Evolutionary conservation across 495 filamentous ascomycete genomes (phyloP).

Genomic region (Penicillium tannophilum): DNA sequence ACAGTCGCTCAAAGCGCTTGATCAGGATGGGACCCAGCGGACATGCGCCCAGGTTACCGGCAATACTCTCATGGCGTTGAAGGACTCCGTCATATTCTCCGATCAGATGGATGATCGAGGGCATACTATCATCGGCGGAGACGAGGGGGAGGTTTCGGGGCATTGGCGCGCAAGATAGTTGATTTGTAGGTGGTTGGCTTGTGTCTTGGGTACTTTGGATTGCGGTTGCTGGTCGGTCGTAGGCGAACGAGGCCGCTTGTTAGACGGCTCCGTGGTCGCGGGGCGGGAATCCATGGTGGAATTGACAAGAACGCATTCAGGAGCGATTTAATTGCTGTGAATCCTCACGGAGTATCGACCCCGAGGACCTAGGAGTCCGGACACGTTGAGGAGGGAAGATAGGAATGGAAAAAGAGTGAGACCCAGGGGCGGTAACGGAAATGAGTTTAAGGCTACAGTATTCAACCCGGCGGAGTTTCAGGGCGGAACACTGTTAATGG

Average conservation of each 20-base stretch:
- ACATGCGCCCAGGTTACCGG: constrained; percentile 80
- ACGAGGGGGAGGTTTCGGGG: constrained; percentile 63
- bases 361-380: not conserved
- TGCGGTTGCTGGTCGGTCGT: constrained; percentile 49
- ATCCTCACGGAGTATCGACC: not conserved
- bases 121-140: constrained; percentile 59
- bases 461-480: not conserved
- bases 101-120: constrained; percentile 66
- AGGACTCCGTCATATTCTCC: constrained; percentile 81
- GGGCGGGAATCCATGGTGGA: constrained; percentile 44
- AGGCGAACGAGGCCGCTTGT: constrained; percentile 65
- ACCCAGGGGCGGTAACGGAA: constrained; percentile 6
- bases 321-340: not conserved
- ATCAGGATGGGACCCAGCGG: constrained; percentile 80
- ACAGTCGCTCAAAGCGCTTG: constrained; percentile 81
- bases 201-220: constrained; percentile 57
- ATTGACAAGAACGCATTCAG: constrained; percentile 7
- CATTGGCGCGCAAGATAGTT: constrained; percentile 77
- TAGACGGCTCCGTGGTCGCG: constrained; percentile 40
- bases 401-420: not conserved
- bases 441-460: not conserved
- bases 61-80: constrained; percentile 81
- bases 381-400: not conserved
- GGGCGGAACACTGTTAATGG: not conserved
- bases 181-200: constrained; percentile 68